Base-by-base conservation (phyloP, 345 rosid species). In the Chamaenerion angustifolium region DNA sequence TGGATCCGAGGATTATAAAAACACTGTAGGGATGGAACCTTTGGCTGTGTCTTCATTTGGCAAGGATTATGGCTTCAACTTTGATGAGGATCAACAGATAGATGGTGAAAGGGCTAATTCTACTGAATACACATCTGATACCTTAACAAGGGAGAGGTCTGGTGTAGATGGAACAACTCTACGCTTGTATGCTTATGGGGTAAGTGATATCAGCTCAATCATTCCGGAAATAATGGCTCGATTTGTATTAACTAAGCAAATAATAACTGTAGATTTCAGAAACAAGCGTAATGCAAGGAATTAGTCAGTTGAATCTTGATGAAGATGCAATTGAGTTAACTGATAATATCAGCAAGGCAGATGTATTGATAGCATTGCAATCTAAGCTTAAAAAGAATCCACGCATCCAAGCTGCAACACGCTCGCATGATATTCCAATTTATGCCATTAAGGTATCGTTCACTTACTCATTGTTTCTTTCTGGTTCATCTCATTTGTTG, bases 371-470 rank as follows among this genome's bases (percentile, higher is more conserved):
- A 5, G 37, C 37, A 3, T 31, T 31, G 37, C 37, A 31, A 7
- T 3, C 37, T 31, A 31, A 31, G 37, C 37, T 31, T 31, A 31
- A 31, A 46, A 89, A 89, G 73, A 85, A 89, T 75, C 64, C 85
- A 8, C 68, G 68, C 56, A 77, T 85, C 59, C 85, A 85, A 60
- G 78, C 88, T 57, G 83, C 78, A 43, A 90, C 83, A 35, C 68
- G 68, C 71, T 71, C 85, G 46, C 83, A 65, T 25, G 70, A 67
- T 60, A 80, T 78, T 62, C 94, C 95, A 45, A 70, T 76, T 48
- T 89, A 81, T 52, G 69, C 73, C 65, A 81, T 80, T 3, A 89
- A 89, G 90, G 95, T 89, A 41, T 80, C 60, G 27, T 35, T 15
- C 40, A 27, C 12, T 37, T 21, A 15, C 14, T 10, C 16, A 48